These are phyloP conservation scores for Metschnikowia lachancei DNA, from an alignment of 805 yeast genomes.

Conservation along the genomic window DNA sequence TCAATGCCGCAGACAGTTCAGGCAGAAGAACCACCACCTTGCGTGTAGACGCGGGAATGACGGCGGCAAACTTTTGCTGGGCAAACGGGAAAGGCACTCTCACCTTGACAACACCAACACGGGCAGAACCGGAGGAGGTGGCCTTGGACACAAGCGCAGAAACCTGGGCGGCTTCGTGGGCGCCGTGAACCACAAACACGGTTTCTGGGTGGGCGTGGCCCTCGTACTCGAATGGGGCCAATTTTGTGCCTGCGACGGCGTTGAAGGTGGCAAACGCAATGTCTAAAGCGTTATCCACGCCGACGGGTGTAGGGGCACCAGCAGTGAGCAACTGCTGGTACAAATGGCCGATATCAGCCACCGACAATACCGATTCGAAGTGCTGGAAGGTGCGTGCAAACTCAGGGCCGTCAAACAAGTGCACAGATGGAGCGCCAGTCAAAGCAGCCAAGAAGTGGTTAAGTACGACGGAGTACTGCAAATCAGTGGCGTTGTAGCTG, in stretches of 20 bases:
- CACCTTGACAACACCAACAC: constrained; percentile 62
- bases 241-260: constrained; percentile 49
- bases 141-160: constrained; percentile 41
- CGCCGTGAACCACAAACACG: constrained; percentile 81
- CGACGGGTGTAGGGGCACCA: constrained; percentile 20
- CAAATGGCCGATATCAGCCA: constrained; percentile 40
- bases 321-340: constrained; percentile 36
- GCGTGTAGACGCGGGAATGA: constrained; percentile 57
- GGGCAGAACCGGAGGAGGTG: constrained; percentile 25
- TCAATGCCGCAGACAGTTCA: constrained; percentile 46
- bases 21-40: constrained; percentile 70
- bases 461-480: constrained; percentile 64
- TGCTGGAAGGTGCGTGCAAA: constrained; percentile 52
- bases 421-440: constrained; percentile 56
- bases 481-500: constrained; percentile 48
- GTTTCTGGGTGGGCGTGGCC: constrained; percentile 64
- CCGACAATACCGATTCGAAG: constrained; percentile 42
- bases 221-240: constrained; percentile 63
- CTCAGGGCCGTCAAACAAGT: constrained; percentile 78
- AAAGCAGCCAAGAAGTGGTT: constrained; percentile 56
- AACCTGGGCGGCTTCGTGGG: constrained; percentile 60
- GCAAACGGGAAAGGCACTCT: constrained; percentile 83
- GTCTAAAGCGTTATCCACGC: constrained; percentile 39
- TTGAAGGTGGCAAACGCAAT: constrained; percentile 52
- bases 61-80: constrained; percentile 52